Percentiles rank a stretch among this genome's conserved stretches.
Evolutionary conservation across 345 rosid species (phyloP).

Genomic region (Lepidium africanum): DNA sequence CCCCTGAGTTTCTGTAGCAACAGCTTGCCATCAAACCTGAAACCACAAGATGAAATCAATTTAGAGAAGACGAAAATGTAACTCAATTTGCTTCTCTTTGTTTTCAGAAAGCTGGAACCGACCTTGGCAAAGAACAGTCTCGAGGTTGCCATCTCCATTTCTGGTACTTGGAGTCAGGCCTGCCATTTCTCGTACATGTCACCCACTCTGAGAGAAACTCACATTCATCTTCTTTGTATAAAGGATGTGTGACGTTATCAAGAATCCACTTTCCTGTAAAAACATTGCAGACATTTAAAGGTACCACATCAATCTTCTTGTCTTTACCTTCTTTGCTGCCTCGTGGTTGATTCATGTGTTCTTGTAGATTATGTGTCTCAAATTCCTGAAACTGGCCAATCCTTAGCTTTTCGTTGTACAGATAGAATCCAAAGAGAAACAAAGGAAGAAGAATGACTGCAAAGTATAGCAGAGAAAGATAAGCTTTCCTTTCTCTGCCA

Average conservation of each 20-base stretch:
- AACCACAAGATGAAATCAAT: background rate
- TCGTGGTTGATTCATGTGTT: background rate
- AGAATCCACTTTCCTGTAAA: constrained; percentile 74
- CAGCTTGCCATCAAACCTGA: constrained; percentile 45
- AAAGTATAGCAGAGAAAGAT: constrained; percentile 28
- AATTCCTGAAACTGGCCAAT: constrained; percentile 26
- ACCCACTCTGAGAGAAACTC: constrained; percentile 58
- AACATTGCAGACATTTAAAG: constrained; percentile 55
- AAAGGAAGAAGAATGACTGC: constrained; percentile 27
- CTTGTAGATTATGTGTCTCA: too few relatives aligned
- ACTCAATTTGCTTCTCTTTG: background rate
- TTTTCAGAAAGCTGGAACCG: background rate
- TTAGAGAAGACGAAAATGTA: background rate
- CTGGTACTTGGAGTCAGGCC: constrained; percentile 73
- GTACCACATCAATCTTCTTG: constrained; percentile 22
- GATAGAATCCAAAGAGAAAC: constrained; percentile 41
- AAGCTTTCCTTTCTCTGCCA: constrained; percentile 25
- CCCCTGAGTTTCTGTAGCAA: constrained; percentile 50
- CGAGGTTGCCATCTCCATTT: constrained; percentile 96
- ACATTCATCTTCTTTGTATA: constrained; percentile 73
- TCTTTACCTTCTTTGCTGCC: background rate
- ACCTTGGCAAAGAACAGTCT: constrained; percentile 84
- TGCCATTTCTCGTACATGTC: constrained; percentile 67
- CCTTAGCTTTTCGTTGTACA: constrained; percentile 33
- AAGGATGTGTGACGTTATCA: constrained; percentile 52